Evolutionary conservation across 2,329 filamentous ascomycete species (phyloP).

Genomic region (Penicillium hordei): DNA sequence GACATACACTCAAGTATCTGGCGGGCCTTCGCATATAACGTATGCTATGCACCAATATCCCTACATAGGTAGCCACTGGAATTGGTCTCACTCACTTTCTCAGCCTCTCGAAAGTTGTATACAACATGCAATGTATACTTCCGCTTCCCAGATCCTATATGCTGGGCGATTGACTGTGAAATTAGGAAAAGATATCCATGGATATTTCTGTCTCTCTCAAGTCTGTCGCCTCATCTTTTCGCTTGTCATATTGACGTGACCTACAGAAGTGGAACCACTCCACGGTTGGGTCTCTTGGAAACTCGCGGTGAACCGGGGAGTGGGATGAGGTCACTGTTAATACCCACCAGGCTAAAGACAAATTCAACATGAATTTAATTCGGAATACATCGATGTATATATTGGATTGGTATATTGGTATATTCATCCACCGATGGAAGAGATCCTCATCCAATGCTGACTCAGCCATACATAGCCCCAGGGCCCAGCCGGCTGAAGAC

Average conservation of each 20-base stretch:
- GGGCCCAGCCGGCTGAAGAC: background rate
- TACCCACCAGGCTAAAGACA: background rate
- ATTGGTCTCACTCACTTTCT: background rate
- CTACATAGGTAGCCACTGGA: background rate
- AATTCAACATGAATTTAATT: background rate
- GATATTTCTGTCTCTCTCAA: background rate
- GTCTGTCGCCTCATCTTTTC: background rate
- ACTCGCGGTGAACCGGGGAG: background rate
- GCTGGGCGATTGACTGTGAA: background rate
- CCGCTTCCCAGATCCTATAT: background rate
- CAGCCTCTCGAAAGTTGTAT: background rate
- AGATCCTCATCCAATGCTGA: background rate
- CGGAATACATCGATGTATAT: background rate
- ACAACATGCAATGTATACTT: background rate
- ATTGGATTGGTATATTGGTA: background rate
- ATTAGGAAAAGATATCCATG: background rate
- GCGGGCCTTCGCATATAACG: background rate
- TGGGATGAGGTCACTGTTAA: background rate
- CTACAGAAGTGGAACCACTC: conserved; percentile 10
- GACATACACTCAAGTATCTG: background rate
- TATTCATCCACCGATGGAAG: background rate
- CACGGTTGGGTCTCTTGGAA: background rate
- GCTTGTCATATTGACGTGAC: conserved; percentile 11
- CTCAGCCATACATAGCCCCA: background rate
- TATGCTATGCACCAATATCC: background rate